Evolutionary conservation across 208 protist genomes (phyloP), one percentile per base, ranked within the genome.

Genomic region (Leishmania major): DNA sequence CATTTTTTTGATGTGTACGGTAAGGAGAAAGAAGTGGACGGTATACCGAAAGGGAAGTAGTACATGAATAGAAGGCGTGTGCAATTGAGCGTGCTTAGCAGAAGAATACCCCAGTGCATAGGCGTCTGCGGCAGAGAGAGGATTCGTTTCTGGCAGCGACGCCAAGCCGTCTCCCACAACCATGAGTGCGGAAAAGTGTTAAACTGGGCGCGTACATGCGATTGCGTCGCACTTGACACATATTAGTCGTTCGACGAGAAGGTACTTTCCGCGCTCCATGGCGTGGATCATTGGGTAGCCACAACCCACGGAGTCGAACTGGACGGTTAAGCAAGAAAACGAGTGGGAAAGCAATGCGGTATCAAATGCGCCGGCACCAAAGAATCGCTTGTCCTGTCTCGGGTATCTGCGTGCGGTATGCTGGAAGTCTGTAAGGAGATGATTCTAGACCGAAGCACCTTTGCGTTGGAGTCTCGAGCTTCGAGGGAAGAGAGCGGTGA

Each of bases 381-480:
- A 91, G 43, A 89, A 91, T 1, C 81, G 85, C 28, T 59, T 77
- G 13, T 43, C 69, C 45, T 86, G 84, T 31, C 82, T 88, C 4
- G 90, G 87, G n/a, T 82, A 82, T 13, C 85, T 87, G 5, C 91
- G 75, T 3, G 69, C 49, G 0, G 85, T 91, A 0, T 82, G 57
- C 66, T 92, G 71, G 53, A 88, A 92, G 7, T 89, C 92, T 25
- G 92, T 87, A 0, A 92, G 78, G 53, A 93, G 92, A 70, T 92
- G 89, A 25, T 85, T 92, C 83, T 93, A 94, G 1, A 91, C 47
- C 11, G 94, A 57, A 6, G 87, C 67, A 8, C 90, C 92, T 8
- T 84, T 82, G 67, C 3, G 88, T 79, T 8, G 86, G 51, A 37
- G 60, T 28, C 8, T 85, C 31, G 1, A 95, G 74, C 13, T 0